A percentile compares a stretch with the other conserved stretches of the same genome.
Evolutionary conservation across 73 alveolate genomes (phyloP).

Genomic region (Blepharisma japonicum): DNA sequence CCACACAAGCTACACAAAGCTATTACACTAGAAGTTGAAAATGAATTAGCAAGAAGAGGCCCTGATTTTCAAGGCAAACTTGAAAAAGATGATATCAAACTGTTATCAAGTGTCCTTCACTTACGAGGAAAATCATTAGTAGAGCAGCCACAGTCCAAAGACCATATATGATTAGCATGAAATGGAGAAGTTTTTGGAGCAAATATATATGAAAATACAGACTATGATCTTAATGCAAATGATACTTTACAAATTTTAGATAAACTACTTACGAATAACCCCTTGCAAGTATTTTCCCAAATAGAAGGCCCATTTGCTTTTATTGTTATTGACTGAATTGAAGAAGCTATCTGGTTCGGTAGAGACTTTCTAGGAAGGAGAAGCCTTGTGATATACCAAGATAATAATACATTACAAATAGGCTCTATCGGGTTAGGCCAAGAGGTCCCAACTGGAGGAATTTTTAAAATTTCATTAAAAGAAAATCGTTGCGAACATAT

Average conservation of each 20-base stretch:
- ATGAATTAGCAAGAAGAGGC: background rate
- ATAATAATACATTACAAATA: constrained; percentile 35
- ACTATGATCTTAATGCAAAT: constrained; percentile 22
- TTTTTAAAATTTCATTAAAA: constrained; percentile 20
- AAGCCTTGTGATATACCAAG: constrained; percentile 53
- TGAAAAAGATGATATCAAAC: background rate
- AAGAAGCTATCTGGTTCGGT: constrained; percentile 51
- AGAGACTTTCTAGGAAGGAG: constrained; percentile 87
- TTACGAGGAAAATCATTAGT: constrained; percentile 8
- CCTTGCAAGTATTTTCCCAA: constrained; percentile 37
- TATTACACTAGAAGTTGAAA: background rate
- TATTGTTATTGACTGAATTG: constrained; percentile 54
- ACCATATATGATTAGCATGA: constrained; percentile 25
- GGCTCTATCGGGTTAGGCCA: constrained; percentile 3
- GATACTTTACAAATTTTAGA: constrained; percentile 13
- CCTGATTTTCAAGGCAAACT: background rate
- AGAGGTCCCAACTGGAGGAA: constrained; percentile 53
- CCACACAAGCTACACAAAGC: too few species aligned
- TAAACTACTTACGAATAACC: constrained; percentile 29
- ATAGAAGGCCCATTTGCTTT: constrained; percentile 75
- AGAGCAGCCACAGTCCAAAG: constrained; percentile 10
- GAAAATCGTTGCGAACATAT: background rate
- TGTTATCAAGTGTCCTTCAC: background rate
- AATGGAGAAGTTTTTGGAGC: constrained; percentile 78
- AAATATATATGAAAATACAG: constrained; percentile 14